A percentile compares a stretch with the other conserved stretches of the same genome.
These are phyloP conservation scores for Rhynchospora pubera DNA, from an alignment of 176 grass and related monocot genomes.

Conservation along the genomic window DNA sequence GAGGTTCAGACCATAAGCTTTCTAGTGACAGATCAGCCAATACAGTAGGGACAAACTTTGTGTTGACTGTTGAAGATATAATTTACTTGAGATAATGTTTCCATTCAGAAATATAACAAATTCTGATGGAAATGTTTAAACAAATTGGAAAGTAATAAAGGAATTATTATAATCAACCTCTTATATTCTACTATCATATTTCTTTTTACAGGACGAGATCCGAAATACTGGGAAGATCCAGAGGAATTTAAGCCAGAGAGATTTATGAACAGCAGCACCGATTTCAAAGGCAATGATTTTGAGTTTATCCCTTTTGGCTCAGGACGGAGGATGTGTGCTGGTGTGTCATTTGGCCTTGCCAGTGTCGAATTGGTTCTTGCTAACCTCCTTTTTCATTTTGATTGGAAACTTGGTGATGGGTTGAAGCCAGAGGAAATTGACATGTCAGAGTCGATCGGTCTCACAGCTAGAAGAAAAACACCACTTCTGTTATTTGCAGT, in stretches of 20 bases:
- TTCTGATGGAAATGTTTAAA: not conserved
- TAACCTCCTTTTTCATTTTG: conserved; percentile 22
- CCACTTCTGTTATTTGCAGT: not conserved
- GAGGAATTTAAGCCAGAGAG: conserved; percentile 29
- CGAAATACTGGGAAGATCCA: conserved; percentile 10
- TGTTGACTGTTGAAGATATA: not conserved
- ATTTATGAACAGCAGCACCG: conserved; percentile 2
- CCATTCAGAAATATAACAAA: not conserved
- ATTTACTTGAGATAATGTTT: not conserved
- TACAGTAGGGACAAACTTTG: not conserved
- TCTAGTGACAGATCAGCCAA: too few relatives aligned
- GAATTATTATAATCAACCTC: not conserved
- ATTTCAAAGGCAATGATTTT: conserved; percentile 20
- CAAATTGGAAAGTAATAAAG: not conserved
- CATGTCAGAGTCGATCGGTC: conserved; percentile 23
- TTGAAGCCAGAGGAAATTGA: conserved; percentile 1
- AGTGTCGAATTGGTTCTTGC: conserved; percentile 26
- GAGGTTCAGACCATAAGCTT: too few relatives aligned
- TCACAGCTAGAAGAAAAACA: not conserved
- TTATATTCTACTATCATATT: not conserved
- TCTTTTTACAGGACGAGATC: conserved; percentile 19
- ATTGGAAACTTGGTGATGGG: conserved; percentile 17
- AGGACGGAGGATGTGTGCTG: conserved; percentile 33
- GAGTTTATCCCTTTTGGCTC: conserved; percentile 34
- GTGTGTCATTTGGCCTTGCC: not conserved